Percentiles rank a stretch among this genome's conserved stretches.
phyloP scores from a whole-genome alignment of 345 rosid genomes.

The Populus simonii region DNA sequence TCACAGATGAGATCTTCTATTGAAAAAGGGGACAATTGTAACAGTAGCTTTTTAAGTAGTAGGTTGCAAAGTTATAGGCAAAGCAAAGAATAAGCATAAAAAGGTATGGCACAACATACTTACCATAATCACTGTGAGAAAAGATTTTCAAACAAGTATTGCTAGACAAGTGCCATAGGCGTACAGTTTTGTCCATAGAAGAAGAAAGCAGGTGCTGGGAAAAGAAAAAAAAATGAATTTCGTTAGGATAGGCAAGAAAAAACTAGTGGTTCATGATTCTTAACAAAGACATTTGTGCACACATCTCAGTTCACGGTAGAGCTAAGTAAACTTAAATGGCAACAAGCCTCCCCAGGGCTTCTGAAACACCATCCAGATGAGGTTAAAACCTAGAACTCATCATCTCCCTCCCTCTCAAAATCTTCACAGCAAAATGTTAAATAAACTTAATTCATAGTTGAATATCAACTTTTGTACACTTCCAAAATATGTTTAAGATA shows the following conservation, averaged over 20 bases:
- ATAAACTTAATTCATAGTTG: too few relatives aligned
- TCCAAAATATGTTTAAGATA: too few relatives aligned
- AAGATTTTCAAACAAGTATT: slow-evolving; percentile 84
- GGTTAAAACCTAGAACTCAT: background rate
- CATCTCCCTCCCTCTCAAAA: background rate
- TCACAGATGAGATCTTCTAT: background rate
- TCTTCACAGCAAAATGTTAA: too few relatives aligned
- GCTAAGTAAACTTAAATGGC: background rate
- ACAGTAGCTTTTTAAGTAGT: background rate
- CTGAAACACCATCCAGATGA: background rate
- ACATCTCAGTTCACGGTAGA: background rate
- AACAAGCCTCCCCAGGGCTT: background rate
- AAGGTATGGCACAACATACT: slow-evolving; percentile 25
- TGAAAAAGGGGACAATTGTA: background rate
- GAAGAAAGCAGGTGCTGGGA: slow-evolving; percentile 87
- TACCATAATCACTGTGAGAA: slow-evolving; percentile 93
- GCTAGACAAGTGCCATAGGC: slow-evolving; percentile 83
- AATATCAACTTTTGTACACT: too few relatives aligned
- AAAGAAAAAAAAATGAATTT: slow-evolving; percentile 18
- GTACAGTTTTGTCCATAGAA: slow-evolving; percentile 98
- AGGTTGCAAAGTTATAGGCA: background rate
- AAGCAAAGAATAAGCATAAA: background rate
- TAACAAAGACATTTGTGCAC: background rate
- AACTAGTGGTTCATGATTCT: slow-evolving; percentile 1
- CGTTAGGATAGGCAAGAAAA: slow-evolving; percentile 9